Evolutionary conservation across 345 rosid species (phyloP), one percentile per base, ranked within the genome.

Genomic region (Ceriops tagal): DNA sequence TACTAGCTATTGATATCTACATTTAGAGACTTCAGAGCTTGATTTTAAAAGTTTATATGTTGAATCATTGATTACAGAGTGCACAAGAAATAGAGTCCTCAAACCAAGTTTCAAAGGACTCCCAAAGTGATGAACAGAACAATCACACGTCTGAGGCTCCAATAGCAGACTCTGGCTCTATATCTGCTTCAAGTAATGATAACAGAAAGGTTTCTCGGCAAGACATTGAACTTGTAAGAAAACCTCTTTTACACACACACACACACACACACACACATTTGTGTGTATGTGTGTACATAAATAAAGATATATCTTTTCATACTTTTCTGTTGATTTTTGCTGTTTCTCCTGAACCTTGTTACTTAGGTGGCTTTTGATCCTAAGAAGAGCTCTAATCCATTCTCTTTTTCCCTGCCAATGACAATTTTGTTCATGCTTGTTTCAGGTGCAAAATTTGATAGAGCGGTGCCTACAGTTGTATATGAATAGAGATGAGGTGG

Each of bases 401-500:
- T 47, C 1, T 71, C 21, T 26, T 53, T 20, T 30, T 65, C 28
- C 53, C 60, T 20, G 28, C 24, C 6, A 9, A 21, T 68, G 61
- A 24, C 22, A n/a, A 30, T 51, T 20, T 65, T 15, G 26, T 49
- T 39, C 43, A 69, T 75, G 63, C 66, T 63, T 78, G 43, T 71
- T 79, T 62, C 83, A 96, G 99, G 99, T 96, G 73, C 97, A 92
- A 71, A 92, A 90, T 83, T 87, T 96, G 28, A 96, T 96, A 65
- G 98, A 96, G 72, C 73, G 97, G 67, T 92, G 99, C 67, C 92
- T 96, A 65, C 99, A 96, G 71, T 83, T 96, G 43, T 90, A 96
- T 86, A 96, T 92, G 98, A 90, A 86, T 52, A 92, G 86, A 80
- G 89, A 87, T 75, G 99, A 96, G 84, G 99, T 92, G 34, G 92